phyloP scores from a whole-genome alignment of 768 basidiomycete genomes.

The Multifurca ochricompacta region DNA sequence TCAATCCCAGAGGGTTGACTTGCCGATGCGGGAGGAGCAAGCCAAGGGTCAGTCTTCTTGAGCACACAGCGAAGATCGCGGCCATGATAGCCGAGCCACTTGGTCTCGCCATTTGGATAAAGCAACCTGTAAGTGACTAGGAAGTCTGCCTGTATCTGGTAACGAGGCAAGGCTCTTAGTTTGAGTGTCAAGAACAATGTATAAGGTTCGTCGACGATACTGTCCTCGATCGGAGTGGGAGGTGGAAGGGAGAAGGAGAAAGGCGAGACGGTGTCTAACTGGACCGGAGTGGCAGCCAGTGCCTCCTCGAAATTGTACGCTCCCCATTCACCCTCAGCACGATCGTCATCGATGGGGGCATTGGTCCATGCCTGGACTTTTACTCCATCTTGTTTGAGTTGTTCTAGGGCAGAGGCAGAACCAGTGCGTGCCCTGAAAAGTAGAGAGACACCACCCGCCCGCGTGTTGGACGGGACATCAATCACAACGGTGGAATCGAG shows the following conservation, averaged over 20 bases:
- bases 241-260: constrained; percentile 11
- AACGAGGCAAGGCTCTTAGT: constrained; percentile 8
- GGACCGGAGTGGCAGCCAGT: background rate
- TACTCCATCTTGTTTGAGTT: constrained; percentile 11
- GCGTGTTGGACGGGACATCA: constrained; percentile 12
- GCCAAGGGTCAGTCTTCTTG: constrained; percentile 22
- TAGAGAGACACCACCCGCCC: constrained; percentile 12
- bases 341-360: constrained; percentile 16
- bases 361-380: constrained; percentile 23
- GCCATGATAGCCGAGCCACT: constrained; percentile 41
- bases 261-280: background rate
- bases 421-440: constrained; percentile 18
- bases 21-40: constrained; percentile 27
- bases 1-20: constrained; percentile 8
- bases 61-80: constrained; percentile 38
- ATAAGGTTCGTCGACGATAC: constrained; percentile 11
- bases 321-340: constrained; percentile 17
- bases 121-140: constrained; percentile 40
- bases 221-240: constrained; percentile 4
- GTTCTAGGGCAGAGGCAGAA: constrained; percentile 16
- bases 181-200: constrained; percentile 18
- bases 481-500: constrained; percentile 18
- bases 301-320: constrained; percentile 19
- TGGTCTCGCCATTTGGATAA: constrained; percentile 35
- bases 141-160: constrained; percentile 14